Percentiles rank a stretch among this genome's conserved stretches.
Evolutionary conservation across 805 yeast species (phyloP).

Genomic region (Ascoidea asiatica): DNA sequence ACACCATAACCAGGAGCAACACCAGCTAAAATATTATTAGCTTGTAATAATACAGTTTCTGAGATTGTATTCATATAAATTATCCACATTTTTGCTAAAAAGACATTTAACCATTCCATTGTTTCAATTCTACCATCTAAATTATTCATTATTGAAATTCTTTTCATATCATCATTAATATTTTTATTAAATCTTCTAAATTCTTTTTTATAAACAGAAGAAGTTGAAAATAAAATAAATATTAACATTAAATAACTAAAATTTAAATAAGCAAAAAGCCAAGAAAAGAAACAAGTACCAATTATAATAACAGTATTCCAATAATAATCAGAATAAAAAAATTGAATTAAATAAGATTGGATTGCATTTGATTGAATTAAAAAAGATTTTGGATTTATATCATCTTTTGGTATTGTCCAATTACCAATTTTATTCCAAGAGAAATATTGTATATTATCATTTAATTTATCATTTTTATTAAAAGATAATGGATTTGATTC

Average conservation of each 20-base stretch:
- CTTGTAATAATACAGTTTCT: conserved; percentile 55
- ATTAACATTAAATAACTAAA: conserved; percentile 51
- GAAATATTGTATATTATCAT: no score
- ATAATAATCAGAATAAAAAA: conserved; percentile 59
- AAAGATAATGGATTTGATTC: background rate
- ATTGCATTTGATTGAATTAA: conserved; percentile 22
- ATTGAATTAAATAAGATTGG: conserved; percentile 52
- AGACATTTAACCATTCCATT: conserved; percentile 71
- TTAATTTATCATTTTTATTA: no score
- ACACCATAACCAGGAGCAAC: conserved; percentile 78
- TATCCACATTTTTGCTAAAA: conserved; percentile 73
- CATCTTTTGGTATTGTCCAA: conserved; percentile 3
- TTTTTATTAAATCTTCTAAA: conserved; percentile 65
- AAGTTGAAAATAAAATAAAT: conserved; percentile 44
- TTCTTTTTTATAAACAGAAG: conserved; percentile 59
- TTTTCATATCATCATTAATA: conserved; percentile 61
- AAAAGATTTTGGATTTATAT: conserved; percentile 6
- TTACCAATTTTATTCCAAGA: conserved; percentile 23
- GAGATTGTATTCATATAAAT: conserved; percentile 79
- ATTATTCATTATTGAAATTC: conserved; percentile 49
- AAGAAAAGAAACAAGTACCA: conserved; percentile 62
- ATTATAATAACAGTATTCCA: conserved; percentile 51
- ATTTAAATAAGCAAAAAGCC: conserved; percentile 50
- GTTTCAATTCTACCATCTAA: conserved; percentile 55
- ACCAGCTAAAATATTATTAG: conserved; percentile 55